phyloP scores from a whole-genome alignment of 2,329 filamentous ascomycete genomes.

The Xylaria sp. region DNA sequence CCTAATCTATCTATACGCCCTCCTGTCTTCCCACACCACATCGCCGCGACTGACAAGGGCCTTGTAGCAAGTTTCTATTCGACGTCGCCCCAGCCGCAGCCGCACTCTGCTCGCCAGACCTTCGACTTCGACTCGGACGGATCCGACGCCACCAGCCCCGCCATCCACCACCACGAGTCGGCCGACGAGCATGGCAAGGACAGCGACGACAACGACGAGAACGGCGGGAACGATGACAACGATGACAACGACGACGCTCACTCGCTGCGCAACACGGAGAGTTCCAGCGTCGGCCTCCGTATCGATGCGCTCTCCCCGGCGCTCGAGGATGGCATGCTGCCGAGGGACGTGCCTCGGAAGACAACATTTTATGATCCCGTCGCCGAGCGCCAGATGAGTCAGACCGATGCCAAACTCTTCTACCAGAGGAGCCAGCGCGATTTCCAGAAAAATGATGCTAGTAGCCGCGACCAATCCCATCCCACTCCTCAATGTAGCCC shows the following conservation, averaged over 20 bases:
- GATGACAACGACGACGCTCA: conserved; percentile 15
- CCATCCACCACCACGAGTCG: conserved; percentile 40
- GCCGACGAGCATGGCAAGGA: conserved; percentile 41
- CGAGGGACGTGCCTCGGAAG: conserved; percentile 66
- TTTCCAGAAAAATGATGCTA: conserved; percentile 45
- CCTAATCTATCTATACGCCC: neutral
- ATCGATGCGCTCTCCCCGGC: conserved; percentile 37
- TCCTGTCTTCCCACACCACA: conserved; percentile 7
- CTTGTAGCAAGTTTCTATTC: conserved; percentile 38
- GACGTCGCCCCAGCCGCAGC: conserved; percentile 45
- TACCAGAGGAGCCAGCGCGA: conserved; percentile 87
- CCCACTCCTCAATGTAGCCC: conserved; percentile 55
- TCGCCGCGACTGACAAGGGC: conserved; percentile 21
- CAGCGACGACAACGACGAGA: conserved; percentile 30
- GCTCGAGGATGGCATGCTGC: conserved; percentile 60
- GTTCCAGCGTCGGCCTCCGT: conserved; percentile 34
- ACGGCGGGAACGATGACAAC: conserved; percentile 34
- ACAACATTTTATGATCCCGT: conserved; percentile 94
- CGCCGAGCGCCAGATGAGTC: conserved; percentile 91
- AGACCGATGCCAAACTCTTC: conserved; percentile 93
- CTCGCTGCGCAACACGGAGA: neutral
- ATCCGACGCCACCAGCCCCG: conserved; percentile 42
- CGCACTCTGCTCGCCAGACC: conserved; percentile 40
- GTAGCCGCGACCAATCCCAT: conserved; percentile 47
- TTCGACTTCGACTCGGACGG: conserved; percentile 47